These are phyloP conservation scores for Eucommia ulmoides DNA, from an alignment of 257 asterid genomes.

Conservation along the genomic window DNA sequence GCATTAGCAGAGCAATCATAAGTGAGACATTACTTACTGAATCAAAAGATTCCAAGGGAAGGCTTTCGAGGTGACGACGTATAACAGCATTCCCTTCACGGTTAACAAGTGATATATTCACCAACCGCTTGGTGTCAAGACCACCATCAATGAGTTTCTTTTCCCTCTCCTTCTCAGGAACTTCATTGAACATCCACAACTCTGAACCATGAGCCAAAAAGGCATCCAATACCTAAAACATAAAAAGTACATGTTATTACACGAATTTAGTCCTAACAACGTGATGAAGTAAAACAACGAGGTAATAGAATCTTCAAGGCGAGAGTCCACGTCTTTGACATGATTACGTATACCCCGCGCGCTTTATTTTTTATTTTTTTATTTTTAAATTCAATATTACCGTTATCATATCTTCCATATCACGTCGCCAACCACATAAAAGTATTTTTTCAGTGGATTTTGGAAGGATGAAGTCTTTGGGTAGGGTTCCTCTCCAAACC, in stretches of 20 bases:
- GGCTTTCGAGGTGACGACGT: slow-evolving; percentile 83
- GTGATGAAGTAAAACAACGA: too few relatives aligned
- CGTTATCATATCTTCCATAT: slow-evolving; percentile 90
- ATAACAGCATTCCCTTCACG: slow-evolving; percentile 94
- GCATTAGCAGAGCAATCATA: not conserved
- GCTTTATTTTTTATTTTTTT: too few relatives aligned
- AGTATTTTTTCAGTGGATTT: slow-evolving; percentile 74
- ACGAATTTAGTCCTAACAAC: too few relatives aligned
- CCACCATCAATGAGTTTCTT: slow-evolving; percentile 75
- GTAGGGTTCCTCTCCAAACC: slow-evolving; percentile 64
- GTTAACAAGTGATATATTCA: slow-evolving; percentile 55
- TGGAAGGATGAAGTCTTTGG: slow-evolving; percentile 43
- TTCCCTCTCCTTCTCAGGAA: slow-evolving; percentile 61
- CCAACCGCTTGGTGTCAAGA: slow-evolving; percentile 55
- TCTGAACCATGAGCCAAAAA: slow-evolving; percentile 71
- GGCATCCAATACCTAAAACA: slow-evolving; percentile 83
- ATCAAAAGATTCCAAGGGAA: slow-evolving; percentile 77
- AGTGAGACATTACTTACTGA: slow-evolving; percentile 47
- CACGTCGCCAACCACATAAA: slow-evolving; percentile 94
- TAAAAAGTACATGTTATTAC: too few relatives aligned
- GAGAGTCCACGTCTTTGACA: too few relatives aligned
- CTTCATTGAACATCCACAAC: slow-evolving; percentile 93
- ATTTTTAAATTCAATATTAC: too few relatives aligned
- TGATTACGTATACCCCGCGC: too few relatives aligned
- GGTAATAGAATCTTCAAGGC: too few relatives aligned